A percentile compares a stretch with the other conserved stretches of the same genome.
phyloP scores from a whole-genome alignment of 331 rosid genomes.

The Saraca asoca region DNA sequence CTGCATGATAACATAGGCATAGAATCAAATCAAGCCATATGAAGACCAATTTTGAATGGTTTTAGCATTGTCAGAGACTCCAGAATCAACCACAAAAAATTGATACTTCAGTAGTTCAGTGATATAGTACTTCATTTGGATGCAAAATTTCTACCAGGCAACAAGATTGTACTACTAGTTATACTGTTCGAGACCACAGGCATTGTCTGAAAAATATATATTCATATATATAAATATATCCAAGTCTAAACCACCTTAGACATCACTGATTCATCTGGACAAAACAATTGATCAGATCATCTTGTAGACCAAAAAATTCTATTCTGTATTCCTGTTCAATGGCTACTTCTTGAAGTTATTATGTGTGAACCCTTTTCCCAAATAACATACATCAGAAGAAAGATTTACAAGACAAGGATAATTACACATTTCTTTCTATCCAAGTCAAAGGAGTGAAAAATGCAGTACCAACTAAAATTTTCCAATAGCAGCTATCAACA shows the following conservation, averaged over 20 bases:
- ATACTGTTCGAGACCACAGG: background rate
- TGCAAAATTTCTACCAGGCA: background rate
- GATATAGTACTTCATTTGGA: background rate
- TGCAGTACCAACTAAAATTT: background rate
- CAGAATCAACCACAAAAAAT: conserved; percentile 2
- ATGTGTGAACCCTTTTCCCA: no score
- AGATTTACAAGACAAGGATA: no score
- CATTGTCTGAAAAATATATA: background rate
- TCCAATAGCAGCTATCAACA: background rate
- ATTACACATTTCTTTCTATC: background rate
- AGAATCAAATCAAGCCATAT: conserved; percentile 35
- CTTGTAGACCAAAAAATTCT: no score
- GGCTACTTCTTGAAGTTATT: no score
- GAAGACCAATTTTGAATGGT: background rate
- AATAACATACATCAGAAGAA: no score
- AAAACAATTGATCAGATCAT: no score
- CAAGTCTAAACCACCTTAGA: background rate
- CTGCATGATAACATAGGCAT: conserved; percentile 52
- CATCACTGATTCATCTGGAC: background rate
- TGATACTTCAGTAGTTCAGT: background rate
- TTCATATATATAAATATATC: background rate
- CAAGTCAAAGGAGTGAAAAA: background rate
- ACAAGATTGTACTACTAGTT: background rate
- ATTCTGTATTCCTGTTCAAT: no score
- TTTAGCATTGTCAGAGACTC: background rate